A percentile compares a stretch with the other conserved stretches of the same genome.
Conservation (phyloP, 1,284 basidiomycete genomes). For the Papiliotrema fonsecae region DNA sequence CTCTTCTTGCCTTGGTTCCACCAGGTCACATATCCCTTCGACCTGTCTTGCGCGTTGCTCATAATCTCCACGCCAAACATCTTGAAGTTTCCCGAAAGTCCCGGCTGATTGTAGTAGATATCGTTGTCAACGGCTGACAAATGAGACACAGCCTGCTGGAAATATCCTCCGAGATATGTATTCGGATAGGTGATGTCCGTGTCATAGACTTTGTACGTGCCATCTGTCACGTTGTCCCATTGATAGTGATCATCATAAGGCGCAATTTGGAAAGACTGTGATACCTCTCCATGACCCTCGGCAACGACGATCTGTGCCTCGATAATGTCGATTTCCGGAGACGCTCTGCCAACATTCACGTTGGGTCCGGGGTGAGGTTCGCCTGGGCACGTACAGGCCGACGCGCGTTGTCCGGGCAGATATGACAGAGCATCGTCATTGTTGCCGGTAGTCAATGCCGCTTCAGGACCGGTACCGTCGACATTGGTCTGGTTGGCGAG, state of each 20-base stretch:
- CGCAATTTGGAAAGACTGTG: slow-evolving; percentile 33
- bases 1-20: slow-evolving; percentile 55
- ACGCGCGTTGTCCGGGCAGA: slow-evolving; percentile 54
- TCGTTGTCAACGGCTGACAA: slow-evolving; percentile 54
- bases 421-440: slow-evolving; percentile 38
- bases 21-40: slow-evolving; percentile 64
- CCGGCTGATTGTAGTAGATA: slow-evolving; percentile 22
- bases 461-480: slow-evolving; percentile 42
- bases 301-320: slow-evolving; percentile 53
- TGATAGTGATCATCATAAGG: slow-evolving; percentile 63
- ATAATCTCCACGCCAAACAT: slow-evolving; percentile 68
- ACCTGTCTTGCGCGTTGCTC: slow-evolving; percentile 55
- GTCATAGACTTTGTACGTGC: slow-evolving; percentile 29
- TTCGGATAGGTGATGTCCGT: slow-evolving; percentile 59
- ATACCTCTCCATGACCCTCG: slow-evolving; percentile 17
- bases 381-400: slow-evolving; percentile 53
- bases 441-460: slow-evolving; percentile 39
- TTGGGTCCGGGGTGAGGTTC: slow-evolving; percentile 63
- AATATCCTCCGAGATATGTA: slow-evolving; percentile 67
- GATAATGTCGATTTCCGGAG: slow-evolving; percentile 64
- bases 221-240: slow-evolving; percentile 55
- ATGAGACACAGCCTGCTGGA: slow-evolving; percentile 71
- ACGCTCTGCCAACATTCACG: slow-evolving; percentile 53
- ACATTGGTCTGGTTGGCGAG: slow-evolving; percentile 46
- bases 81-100: slow-evolving; percentile 24